Evolutionary conservation across 1,284 basidiomycete genomes (phyloP), one percentile per base, ranked within the genome.

Genomic region (Clitocybe nebularis): DNA sequence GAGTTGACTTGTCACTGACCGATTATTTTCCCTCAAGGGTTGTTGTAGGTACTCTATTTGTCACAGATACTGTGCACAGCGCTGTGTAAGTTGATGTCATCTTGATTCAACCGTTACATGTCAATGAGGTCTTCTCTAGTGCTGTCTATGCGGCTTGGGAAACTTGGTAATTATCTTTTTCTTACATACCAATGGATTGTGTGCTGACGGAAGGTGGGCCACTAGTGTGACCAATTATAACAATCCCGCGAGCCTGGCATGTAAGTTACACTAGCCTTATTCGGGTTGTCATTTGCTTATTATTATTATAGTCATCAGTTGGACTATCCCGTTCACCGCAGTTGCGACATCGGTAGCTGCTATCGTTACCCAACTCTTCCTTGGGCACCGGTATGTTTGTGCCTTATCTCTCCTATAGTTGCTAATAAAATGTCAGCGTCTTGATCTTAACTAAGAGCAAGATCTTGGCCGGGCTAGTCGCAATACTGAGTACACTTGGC

Each of bases 241-340:
- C 34, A 67, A 68, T 38, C 66, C 67, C 4, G 55, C 48, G 1
- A 58, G 53, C 30, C 54, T 69, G 7, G 50, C 44, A 5, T 48
- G 65, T 65, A 36, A 19, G 59, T 58, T 13, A 6, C 25, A 5
- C 0, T 8, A 6, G 10, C 4, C 33, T 17, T 16, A 16, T 11
- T 21, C 7, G 16, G n/a, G 16, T 34, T 21, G 22, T 30, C 13
- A 10, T 23, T 9, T 22, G 17, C 29, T 42, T 10, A 43, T 11
- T 10, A 14, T 21, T 10, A 22, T 36, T 4, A 26, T 34, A 64
- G 65, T 58, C 16, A 60, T 64, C 33, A 51, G 59, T 10, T 68
- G 71, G 71, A 66, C 69, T 5, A 65, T 67, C 28, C 58, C 60
- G 0, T 66, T 70, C 49, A 69, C 67, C 0, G 66, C 69, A 8